Evolutionary conservation across 2,329 filamentous ascomycete genomes (phyloP).

Genomic region (Cadophora malorum): DNA sequence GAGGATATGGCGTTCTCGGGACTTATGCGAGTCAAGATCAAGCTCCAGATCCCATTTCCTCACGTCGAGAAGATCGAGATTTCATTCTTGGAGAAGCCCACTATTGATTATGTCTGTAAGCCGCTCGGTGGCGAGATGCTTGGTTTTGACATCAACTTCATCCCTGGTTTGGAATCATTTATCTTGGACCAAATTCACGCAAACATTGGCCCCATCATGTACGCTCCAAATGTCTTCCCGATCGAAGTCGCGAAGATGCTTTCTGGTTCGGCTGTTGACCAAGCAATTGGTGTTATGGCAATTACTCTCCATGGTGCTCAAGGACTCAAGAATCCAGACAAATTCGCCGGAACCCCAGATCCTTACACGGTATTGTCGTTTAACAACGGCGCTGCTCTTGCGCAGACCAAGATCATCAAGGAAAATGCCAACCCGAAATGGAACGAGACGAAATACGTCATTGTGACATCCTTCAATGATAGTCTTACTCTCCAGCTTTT

Average conservation of each 20-base stretch:
- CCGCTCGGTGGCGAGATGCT: slow-evolving; percentile 93
- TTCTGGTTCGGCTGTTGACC: slow-evolving; percentile 89
- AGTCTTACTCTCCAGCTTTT: slow-evolving; percentile 83
- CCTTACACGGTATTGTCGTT: slow-evolving; percentile 87
- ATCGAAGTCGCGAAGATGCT: slow-evolving; percentile 99
- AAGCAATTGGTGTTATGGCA: slow-evolving; percentile 92
- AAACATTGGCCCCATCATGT: slow-evolving; percentile 91
- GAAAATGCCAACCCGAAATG: slow-evolving; percentile 88
- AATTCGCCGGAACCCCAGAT: slow-evolving; percentile 89
- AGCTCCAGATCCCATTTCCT: slow-evolving; percentile 94
- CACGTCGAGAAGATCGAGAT: slow-evolving; percentile 95
- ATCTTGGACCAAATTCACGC: slow-evolving; percentile 97
- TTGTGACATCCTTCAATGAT: slow-evolving; percentile 90
- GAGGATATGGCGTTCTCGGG: slow-evolving; percentile 97
- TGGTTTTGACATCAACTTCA: slow-evolving; percentile 99
- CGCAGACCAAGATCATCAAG: slow-evolving; percentile 84
- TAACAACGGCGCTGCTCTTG: slow-evolving; percentile 81
- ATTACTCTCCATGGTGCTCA: slow-evolving; percentile 90
- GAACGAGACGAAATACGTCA: slow-evolving; percentile 97
- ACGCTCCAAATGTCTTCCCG: slow-evolving; percentile 95
- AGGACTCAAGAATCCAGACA: slow-evolving; percentile 93
- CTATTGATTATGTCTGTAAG: slow-evolving; percentile 97
- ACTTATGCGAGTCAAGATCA: slow-evolving; percentile 95
- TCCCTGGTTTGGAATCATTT: slow-evolving; percentile 90
- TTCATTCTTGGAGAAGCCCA: slow-evolving; percentile 84